These are phyloP conservation scores for Daldinia loculata DNA, from an alignment of 495 filamentous ascomycete species.

Conservation along the genomic window DNA sequence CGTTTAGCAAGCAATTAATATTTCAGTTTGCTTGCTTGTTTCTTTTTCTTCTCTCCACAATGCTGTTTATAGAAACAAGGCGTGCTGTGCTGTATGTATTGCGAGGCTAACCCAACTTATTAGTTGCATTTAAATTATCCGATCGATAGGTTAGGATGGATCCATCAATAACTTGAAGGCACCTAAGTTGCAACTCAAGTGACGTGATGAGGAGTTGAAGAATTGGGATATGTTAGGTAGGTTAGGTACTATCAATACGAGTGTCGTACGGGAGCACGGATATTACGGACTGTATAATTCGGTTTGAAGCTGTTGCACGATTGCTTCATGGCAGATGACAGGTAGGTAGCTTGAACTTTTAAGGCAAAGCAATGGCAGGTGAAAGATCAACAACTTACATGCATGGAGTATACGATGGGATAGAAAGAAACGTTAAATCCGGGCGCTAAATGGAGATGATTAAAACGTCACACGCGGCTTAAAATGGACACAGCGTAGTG, in stretches of 20 bases:
- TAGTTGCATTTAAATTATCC: slow-evolving; percentile 15
- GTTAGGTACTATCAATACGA: slow-evolving; percentile 23
- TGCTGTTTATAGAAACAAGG: slow-evolving; percentile 8
- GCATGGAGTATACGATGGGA: neutral
- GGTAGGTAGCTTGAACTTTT: neutral
- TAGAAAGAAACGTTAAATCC: neutral
- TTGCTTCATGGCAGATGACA: neutral
- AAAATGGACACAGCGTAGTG: slow-evolving; percentile 10
- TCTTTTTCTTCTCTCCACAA: slow-evolving; percentile 3
- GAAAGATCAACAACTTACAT: neutral
- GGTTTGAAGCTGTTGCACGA: neutral
- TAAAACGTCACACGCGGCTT: slow-evolving; percentile 40
- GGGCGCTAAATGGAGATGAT: slow-evolving; percentile 18
- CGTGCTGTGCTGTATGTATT: neutral
- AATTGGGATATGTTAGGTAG: neutral
- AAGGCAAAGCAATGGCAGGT: neutral
- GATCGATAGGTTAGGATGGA: slow-evolving; percentile 30
- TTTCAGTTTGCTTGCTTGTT: slow-evolving; percentile 2
- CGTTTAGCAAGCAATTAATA: slow-evolving; percentile 38
- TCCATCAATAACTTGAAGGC: neutral
- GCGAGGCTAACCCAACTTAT: neutral
- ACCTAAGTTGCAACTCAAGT: slow-evolving; percentile 5
- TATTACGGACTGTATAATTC: slow-evolving; percentile 2
- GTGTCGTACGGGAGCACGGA: slow-evolving; percentile 20
- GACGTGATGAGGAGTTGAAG: slow-evolving; percentile 8